phyloP scores from a whole-genome alignment of 2,329 filamentous ascomycete genomes.

The Fusarium albosuccineum region DNA sequence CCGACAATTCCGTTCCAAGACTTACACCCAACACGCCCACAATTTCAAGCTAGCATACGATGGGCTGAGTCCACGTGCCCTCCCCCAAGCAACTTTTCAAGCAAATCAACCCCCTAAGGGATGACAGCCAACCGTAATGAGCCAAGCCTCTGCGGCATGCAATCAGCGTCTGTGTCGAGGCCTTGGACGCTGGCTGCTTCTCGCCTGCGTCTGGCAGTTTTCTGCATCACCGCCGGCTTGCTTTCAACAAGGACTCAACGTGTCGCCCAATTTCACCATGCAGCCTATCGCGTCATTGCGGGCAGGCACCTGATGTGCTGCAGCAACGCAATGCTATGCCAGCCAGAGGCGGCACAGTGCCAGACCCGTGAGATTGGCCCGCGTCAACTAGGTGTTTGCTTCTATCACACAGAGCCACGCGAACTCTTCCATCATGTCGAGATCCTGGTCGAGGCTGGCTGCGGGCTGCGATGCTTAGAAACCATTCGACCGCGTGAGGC shows the following conservation, averaged over 20 bases:
- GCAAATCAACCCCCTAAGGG: conserved; percentile 37
- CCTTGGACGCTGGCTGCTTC: conserved; percentile 27
- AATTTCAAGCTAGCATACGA: conserved; percentile 44
- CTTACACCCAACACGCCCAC: conserved; percentile 44
- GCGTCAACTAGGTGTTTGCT: conserved; percentile 25
- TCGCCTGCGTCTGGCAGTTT: conserved; percentile 24
- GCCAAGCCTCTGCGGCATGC: conserved; percentile 35
- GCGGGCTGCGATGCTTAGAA: conserved; percentile 4
- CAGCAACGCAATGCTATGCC: conserved; percentile 45
- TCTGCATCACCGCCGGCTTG: conserved; percentile 33
- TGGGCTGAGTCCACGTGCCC: conserved; percentile 42
- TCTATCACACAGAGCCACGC: conserved; percentile 22
- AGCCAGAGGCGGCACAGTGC: conserved; percentile 42
- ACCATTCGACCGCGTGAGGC: conserved; percentile 34
- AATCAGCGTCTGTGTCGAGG: conserved; percentile 30
- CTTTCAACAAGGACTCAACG: conserved; percentile 38
- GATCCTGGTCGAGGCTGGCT: conserved; percentile 3
- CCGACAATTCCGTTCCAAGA: conserved; percentile 49
- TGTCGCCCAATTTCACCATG: conserved; percentile 44
- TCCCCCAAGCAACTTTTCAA: conserved; percentile 31
- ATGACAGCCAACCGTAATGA: conserved; percentile 36
- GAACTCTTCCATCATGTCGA: conserved; percentile 20
- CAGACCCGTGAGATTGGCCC: conserved; percentile 41
- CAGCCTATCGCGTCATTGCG: conserved; percentile 46
- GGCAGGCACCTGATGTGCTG: conserved; percentile 46